phyloP scores from a whole-genome alignment of 192 early-diverging fungal genomes.

The Coemansia reversa region DNA sequence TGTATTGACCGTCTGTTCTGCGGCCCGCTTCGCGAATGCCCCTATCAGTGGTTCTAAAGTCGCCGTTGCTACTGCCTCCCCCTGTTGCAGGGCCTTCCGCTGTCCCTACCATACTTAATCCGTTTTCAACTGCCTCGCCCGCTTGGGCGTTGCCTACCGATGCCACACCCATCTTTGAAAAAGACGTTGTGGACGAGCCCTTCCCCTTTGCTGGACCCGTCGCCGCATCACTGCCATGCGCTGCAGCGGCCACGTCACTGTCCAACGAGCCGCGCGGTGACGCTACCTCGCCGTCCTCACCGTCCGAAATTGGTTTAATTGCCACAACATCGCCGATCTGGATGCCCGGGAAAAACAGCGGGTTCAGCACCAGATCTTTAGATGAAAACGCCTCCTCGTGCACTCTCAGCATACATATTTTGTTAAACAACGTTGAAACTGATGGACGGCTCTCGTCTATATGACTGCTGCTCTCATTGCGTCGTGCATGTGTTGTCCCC shows the following conservation, averaged over 20 bases:
- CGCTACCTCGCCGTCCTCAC: conserved; percentile 20
- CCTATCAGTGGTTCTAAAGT: neutral
- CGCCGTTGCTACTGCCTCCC: neutral
- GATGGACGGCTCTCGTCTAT: conserved; percentile 22
- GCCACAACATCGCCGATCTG: conserved; percentile 50
- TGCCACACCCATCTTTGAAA: neutral
- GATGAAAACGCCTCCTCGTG: conserved; percentile 42
- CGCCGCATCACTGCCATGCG: conserved; percentile 11
- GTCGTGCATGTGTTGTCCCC: conserved; percentile 3
- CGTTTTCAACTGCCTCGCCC: neutral
- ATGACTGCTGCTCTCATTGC: conserved; percentile 9
- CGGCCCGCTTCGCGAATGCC: neutral
- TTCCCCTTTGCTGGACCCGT: neutral
- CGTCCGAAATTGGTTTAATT: conserved; percentile 28
- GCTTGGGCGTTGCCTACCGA: neutral
- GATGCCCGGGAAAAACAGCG: conserved; percentile 47
- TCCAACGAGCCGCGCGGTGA: conserved; percentile 33
- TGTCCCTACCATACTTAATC: neutral
- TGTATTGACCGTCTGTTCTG: neutral
- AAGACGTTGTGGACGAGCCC: neutral
- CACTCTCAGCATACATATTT: conserved; percentile 37
- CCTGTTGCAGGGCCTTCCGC: neutral
- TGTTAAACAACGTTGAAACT: conserved; percentile 29
- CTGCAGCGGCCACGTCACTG: conserved; percentile 9
- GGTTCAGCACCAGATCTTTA: conserved; percentile 47